Percentiles rank a stretch among this genome's conserved stretches.
These are phyloP conservation scores for Hura crepitans DNA, from an alignment of 441 rosid species.

Conservation along the genomic window DNA sequence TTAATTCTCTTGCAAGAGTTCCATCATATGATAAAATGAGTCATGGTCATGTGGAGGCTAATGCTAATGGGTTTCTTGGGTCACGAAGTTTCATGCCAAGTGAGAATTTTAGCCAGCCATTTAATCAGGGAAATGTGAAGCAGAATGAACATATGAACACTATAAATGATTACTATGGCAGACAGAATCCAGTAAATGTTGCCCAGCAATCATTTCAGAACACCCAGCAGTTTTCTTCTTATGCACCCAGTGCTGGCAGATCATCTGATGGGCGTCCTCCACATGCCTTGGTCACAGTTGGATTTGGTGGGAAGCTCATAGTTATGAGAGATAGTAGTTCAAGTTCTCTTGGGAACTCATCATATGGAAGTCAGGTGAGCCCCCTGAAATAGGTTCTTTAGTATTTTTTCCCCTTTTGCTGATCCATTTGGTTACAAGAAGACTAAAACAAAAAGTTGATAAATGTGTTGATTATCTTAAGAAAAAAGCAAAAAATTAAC, in stretches of 20 bases:
- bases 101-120: constrained; percentile 44
- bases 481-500: not conserved
- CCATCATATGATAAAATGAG: constrained; percentile 34
- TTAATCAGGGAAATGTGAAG: constrained; percentile 39
- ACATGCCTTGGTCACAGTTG: constrained; percentile 83
- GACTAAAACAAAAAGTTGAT: not conserved
- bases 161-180: constrained; percentile 49
- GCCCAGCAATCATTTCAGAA: constrained; percentile 49
- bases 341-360: constrained; percentile 42
- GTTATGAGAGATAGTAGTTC: constrained; percentile 60
- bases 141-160: constrained; percentile 47
- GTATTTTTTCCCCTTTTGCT: not conserved
- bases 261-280: constrained; percentile 95
- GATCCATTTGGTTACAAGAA: constrained; percentile 5
- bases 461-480: not conserved
- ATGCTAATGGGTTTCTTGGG: constrained; percentile 47
- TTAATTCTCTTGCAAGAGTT: constrained; percentile 32
- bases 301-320: constrained; percentile 92
- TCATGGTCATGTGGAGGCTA: constrained; percentile 43
- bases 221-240: constrained; percentile 53
- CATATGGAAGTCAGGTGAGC: constrained; percentile 79
- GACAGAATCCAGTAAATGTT: constrained; percentile 40
- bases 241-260: constrained; percentile 48
- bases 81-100: constrained; percentile 38
- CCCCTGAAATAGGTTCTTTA: constrained; percentile 10